Evolutionary conservation across 306 rosid species (phyloP), one percentile per base, ranked within the genome.

Genomic region (Astragalus membranaceus): DNA sequence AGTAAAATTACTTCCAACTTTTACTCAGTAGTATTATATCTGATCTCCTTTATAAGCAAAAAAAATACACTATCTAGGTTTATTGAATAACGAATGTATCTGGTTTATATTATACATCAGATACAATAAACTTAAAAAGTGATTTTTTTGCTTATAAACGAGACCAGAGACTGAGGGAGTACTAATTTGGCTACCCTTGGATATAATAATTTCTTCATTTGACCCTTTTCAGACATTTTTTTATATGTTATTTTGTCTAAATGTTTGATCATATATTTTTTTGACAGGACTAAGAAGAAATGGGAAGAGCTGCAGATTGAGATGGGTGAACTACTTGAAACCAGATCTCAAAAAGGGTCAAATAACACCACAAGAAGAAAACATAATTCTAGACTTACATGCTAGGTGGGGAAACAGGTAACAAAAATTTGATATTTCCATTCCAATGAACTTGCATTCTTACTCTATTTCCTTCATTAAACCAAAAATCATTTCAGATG

Each of bases 371-470:
- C 95, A 91, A 75, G 99, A 94, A 82, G 99, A 94, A 70, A 87
- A 81, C 81, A 83, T 87, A 59, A 94, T 94, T 80, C 81, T 83
- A 12, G 97, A 91, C 82, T 95, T 94, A 10, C 98, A 94, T 89
- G 94, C 96, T 76, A 90, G 85, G 47, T 94, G 99, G 99, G 99
- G 97, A 36, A 94, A 94, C 83, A 94, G 99, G 99, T 93, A 87
- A 35, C 15, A 41, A 14, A 29, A 41, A 14, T 13, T 61, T 55
- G 23, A 43, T 11, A 48, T 33, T 30, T 23, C 33, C 0, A 8
- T 1, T 53, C 60, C 15, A 46, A 67, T 63, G n/a, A 48, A 30
- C 66, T 63, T 73, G 1, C 2, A 30, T 47, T 17, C 53, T 70
- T 69, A n/a, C n/a, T n/a, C n/a, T n/a, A n/a, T 36, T 14, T 16